Evolutionary conservation across 2,329 filamentous ascomycete species (phyloP), one percentile per base, ranked within the genome.

Genomic region (Nannizzia gypsea): DNA sequence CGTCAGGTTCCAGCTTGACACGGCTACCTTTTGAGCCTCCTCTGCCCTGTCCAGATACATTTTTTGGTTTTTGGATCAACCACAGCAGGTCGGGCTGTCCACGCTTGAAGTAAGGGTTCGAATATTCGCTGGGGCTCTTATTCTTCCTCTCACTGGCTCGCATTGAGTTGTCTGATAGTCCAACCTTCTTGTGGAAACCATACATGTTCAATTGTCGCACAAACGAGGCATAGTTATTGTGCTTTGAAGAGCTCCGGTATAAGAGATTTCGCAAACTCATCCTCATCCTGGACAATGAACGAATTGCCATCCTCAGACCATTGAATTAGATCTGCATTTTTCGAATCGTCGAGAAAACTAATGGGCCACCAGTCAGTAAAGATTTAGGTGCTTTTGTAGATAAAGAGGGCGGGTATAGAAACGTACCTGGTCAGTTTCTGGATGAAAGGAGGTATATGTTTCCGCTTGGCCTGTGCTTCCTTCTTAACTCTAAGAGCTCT

Each of bases 71-170:
- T 71, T 95, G 92, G 64, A 97, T 96, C 60, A 97, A 79, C 92
- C 92, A 97, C 3, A 96, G 78, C 55, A 99, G 78, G 71, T 96
- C 95, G 3, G 91, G 91, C 65, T 95, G 87, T 3, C 91, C 92
- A 52, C 90, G 88, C 67, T 90, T 89, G 75, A 99, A 99, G 75
- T 91, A 99, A 8, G 90, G 90, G 72, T 99, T 96, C 66, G 89
- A 91, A 72, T 99, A 99, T 78, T 97, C 93, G 80, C 91, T 97
- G 0, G 93, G 93, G 61, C 90, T 96, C 77, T 99, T 99, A 71
- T 92, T 92, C 72, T 96, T 96, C 63, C 91, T 86, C 76, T 97
- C 93, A 70, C 91, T 96, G 4, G 95, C 91, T 66, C 93, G 88
- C 88, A 99, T 95, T 0, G 91, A 96, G 70, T 96, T 96, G 73